Conservation (phyloP, 441 rosid species). For the Viola pubescens region DNA sequence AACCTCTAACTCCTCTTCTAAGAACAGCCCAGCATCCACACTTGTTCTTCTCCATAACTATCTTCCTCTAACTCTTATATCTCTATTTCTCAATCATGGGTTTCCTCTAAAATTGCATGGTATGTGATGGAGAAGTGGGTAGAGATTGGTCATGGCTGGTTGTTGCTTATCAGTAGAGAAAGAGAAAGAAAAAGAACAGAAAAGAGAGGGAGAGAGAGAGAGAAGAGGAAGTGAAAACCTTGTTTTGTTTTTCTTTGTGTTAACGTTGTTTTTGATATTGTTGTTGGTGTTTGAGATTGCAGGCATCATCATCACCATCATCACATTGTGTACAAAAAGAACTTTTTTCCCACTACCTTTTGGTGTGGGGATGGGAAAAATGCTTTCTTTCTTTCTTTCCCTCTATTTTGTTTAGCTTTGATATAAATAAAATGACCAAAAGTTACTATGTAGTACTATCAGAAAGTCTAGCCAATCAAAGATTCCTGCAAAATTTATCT, state of each 20-base stretch:
- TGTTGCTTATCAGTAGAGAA: conserved; percentile 11
- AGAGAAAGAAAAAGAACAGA: not conserved
- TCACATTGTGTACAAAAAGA: conserved; percentile 54
- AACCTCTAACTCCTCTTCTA: conserved; percentile 39
- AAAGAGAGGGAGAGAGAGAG: conserved; percentile 1
- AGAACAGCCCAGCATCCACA: conserved; percentile 64
- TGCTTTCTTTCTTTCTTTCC: not conserved
- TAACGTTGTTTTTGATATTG: conserved; percentile 13
- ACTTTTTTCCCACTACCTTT: conserved; percentile 49
- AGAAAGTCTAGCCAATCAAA: not conserved
- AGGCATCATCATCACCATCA: conserved; percentile 58
- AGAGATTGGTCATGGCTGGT: conserved; percentile 22
- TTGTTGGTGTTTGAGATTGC: conserved; percentile 32
- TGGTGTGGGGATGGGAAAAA: conserved; percentile 29
- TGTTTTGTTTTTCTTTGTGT: not conserved
- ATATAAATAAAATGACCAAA: conserved; percentile 1
- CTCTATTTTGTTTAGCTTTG: too few species aligned
- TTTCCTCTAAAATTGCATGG: conserved; percentile 19
- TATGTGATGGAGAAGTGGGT: conserved; percentile 13
- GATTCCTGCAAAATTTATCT: not conserved
- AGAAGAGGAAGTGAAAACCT: conserved; percentile 15
- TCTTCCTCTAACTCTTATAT: not conserved
- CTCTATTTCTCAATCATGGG: conserved; percentile 22
- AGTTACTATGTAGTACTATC: not conserved
- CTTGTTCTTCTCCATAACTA: conserved; percentile 29